phyloP scores from a whole-genome alignment of 2,329 filamentous ascomycete species.

The Alternaria alternata region DNA sequence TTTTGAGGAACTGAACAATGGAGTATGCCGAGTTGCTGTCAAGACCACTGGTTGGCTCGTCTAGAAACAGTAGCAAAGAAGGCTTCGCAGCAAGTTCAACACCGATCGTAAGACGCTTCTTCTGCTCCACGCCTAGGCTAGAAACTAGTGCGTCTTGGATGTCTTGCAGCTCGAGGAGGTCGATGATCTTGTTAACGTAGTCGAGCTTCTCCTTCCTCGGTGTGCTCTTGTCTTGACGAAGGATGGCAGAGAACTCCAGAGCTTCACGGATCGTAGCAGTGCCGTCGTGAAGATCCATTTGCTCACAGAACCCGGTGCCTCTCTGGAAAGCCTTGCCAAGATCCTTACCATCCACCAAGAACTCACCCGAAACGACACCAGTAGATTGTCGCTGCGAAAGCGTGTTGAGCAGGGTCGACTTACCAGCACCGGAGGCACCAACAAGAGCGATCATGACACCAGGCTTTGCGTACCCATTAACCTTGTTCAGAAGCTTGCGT shows the following conservation, averaged over 20 bases:
- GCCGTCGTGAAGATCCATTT: slow-evolving; percentile 75
- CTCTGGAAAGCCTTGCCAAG: slow-evolving; percentile 69
- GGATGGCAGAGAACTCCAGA: slow-evolving; percentile 72
- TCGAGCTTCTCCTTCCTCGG: slow-evolving; percentile 68
- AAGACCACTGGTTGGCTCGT: slow-evolving; percentile 75
- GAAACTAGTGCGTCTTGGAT: slow-evolving; percentile 73
- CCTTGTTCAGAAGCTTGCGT: slow-evolving; percentile 70
- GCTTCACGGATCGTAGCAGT: slow-evolving; percentile 74
- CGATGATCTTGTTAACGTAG: slow-evolving; percentile 72
- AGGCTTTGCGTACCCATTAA: slow-evolving; percentile 81
- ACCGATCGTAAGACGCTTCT: slow-evolving; percentile 76
- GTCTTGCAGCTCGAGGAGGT: slow-evolving; percentile 69
- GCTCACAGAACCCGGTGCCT: slow-evolving; percentile 75
- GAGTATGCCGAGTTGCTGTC: slow-evolving; percentile 74
- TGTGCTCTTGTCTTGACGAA: slow-evolving; percentile 66
- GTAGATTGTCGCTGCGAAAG: slow-evolving; percentile 74
- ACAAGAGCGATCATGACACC: slow-evolving; percentile 82
- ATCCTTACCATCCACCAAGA: slow-evolving; percentile 73
- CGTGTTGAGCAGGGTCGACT: slow-evolving; percentile 83
- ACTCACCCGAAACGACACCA: slow-evolving; percentile 71
- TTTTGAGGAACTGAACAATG: slow-evolving; percentile 73
- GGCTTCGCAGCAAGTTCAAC: slow-evolving; percentile 71
- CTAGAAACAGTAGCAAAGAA: slow-evolving; percentile 72
- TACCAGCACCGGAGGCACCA: slow-evolving; percentile 82
- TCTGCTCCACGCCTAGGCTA: slow-evolving; percentile 72